Base-by-base conservation (phyloP, 2,329 filamentous ascomycete species). In the Calonectria pauciramosa region DNA sequence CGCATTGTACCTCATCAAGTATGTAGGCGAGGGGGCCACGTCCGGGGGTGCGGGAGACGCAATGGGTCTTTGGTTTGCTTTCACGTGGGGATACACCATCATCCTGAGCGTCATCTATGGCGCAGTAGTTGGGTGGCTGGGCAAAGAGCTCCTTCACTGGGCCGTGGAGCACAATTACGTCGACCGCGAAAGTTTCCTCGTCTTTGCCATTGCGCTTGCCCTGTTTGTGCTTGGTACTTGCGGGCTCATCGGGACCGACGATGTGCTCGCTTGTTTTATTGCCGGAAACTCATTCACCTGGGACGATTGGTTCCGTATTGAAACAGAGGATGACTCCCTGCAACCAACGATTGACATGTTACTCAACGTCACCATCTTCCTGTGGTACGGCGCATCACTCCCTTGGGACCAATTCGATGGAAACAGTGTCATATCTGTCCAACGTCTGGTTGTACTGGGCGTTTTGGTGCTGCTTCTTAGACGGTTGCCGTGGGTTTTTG, bases 291-390 rank as follows among this genome's bases (percentile, higher is more conserved):
- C 91, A 1, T 98, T 98, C 79, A 98, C 95, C 0, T 96, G 95
- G 92, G 96, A 98, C 82, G 95, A 98, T 85, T 97, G 95, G 95
- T 98, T 98, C 85, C 93, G 96, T 0, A 87, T 96, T 1, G 94
- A 97, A 84, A 98, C 96, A 0, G 87, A 94, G 79, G 96, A 98
- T 79, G 96, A 98, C 81, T 96, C 94, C 2, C 90, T 98, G n/a
- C 96, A 98, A 82, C 96, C 96, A 0, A 98, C 96, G 0, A 94
- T 98, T 59, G 96, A 98, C 83, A 98, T 98, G 95, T 89, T 98
- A 2, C 92, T 98, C 72, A 98, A 98, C 82, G 91, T 97, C 4
- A 89, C 93, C 23, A 91, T 98, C 49, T 98, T 98, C 83, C 91
- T 98, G 85, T 98, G 95, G 96, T 96, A 94, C 80, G 96, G 96